Evolutionary conservation across 352 stramenopile species (phyloP).

Genomic region (Hyaloperonospora brassicae): DNA sequence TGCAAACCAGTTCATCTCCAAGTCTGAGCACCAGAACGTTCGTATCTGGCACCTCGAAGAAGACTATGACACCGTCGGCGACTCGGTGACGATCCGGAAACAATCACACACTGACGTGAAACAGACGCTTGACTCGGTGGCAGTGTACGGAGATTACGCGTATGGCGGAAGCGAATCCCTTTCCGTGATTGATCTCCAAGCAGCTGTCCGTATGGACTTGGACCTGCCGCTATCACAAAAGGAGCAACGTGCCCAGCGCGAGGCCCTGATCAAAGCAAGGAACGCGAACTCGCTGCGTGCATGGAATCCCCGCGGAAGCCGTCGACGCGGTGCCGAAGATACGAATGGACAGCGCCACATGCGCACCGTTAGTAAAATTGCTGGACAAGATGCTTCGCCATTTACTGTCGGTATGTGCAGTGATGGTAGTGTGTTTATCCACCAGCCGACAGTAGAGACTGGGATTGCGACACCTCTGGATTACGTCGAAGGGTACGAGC

Average conservation of each 20-base stretch:
- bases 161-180: constrained; percentile 67
- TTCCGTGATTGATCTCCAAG: constrained; percentile 53
- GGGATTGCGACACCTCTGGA: constrained; percentile 59
- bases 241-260: constrained; percentile 43
- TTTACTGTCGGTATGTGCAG: constrained; percentile 81
- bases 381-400: constrained; percentile 42
- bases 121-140: constrained; percentile 52
- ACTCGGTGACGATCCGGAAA: constrained; percentile 44
- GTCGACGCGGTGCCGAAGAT: constrained; percentile 42
- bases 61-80: constrained; percentile 26
- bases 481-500: constrained; percentile 74
- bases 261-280: constrained; percentile 26
- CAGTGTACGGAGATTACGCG: constrained; percentile 63
- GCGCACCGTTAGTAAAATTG: constrained; percentile 63
- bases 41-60: constrained; percentile 77
- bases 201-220: constrained; percentile 53
- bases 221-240: constrained; percentile 59
- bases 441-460: constrained; percentile 39
- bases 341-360: constrained; percentile 48
- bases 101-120: constrained; percentile 71
- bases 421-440: constrained; percentile 76
- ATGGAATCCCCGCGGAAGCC: constrained; percentile 35
- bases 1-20: constrained; percentile 63
- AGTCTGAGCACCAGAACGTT: constrained; percentile 81
- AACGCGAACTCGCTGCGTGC: constrained; percentile 30